Percentiles rank a stretch among this genome's conserved stretches.
Evolutionary conservation across 2,329 filamentous ascomycete species (phyloP).

Genomic region (Cephalotrichum gorgonifer): DNA sequence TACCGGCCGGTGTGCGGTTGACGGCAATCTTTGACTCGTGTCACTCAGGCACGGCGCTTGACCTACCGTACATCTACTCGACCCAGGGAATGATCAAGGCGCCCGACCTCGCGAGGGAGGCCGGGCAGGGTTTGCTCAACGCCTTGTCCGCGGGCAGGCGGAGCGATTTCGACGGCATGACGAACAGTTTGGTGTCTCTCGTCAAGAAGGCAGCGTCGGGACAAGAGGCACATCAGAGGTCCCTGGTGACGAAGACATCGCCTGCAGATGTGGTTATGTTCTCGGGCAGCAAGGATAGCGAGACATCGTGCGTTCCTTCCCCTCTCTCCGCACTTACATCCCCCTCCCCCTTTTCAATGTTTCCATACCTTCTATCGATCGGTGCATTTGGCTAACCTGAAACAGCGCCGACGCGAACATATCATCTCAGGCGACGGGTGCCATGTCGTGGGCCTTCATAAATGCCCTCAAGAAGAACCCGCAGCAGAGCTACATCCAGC

Average conservation of each 20-base stretch:
- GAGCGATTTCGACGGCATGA: constrained; percentile 69
- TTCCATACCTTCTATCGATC: neutral
- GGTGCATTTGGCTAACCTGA: neutral
- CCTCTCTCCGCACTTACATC: neutral
- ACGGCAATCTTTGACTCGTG: constrained; percentile 58
- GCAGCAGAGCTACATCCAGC: constrained; percentile 93
- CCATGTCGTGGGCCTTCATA: constrained; percentile 98
- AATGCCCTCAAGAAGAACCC: constrained; percentile 89
- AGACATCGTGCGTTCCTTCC: constrained; percentile 67
- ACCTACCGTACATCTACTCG: constrained; percentile 59
- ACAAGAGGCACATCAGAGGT: constrained; percentile 69
- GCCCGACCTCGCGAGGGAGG: constrained; percentile 58
- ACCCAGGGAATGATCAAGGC: constrained; percentile 60
- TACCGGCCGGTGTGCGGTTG: constrained; percentile 44
- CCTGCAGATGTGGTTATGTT: constrained; percentile 96
- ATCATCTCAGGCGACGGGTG: constrained; percentile 79
- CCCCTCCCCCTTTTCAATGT: neutral
- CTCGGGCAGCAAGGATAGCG: constrained; percentile 91
- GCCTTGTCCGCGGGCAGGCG: constrained; percentile 48
- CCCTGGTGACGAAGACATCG: constrained; percentile 81
- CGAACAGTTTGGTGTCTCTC: constrained; percentile 68
- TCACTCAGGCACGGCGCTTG: constrained; percentile 56
- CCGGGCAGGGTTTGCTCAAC: constrained; percentile 51
- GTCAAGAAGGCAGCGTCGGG: constrained; percentile 83
- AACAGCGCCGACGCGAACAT: constrained; percentile 84